phyloP scores from a whole-genome alignment of 2,329 filamentous ascomycete genomes.

The Sporothrix mexicana region DNA sequence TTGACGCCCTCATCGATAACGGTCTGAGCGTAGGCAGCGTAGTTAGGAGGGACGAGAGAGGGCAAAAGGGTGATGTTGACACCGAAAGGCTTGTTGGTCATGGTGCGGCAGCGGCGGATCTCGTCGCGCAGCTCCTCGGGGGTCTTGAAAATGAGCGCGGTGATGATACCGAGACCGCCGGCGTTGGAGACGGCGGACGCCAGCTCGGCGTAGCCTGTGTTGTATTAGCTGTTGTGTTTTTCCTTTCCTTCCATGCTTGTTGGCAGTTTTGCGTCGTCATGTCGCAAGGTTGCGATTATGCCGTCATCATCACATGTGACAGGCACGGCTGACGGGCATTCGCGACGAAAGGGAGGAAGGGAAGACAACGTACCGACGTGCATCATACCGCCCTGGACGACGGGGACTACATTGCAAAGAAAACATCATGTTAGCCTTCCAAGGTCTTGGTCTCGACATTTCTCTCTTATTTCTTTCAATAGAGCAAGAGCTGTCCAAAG shows the following conservation, averaged over 20 bases:
- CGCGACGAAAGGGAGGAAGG: background rate
- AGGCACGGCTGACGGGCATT: background rate
- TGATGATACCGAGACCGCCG: slow-evolving; percentile 83
- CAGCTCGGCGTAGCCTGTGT: slow-evolving; percentile 78
- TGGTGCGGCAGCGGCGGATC: slow-evolving; percentile 81
- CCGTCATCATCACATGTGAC: slow-evolving; percentile 31
- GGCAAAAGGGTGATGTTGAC: slow-evolving; percentile 96
- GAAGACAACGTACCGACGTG: slow-evolving; percentile 39
- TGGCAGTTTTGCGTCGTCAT: background rate
- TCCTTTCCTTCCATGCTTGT: background rate
- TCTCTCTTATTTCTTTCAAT: background rate
- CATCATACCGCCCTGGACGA: slow-evolving; percentile 83
- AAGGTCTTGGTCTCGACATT: slow-evolving; percentile 27
- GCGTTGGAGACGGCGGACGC: slow-evolving; percentile 79
- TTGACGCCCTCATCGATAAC: slow-evolving; percentile 91
- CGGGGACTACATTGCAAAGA: slow-evolving; percentile 62
- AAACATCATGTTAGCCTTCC: slow-evolving; percentile 39
- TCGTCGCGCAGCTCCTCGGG: slow-evolving; percentile 92
- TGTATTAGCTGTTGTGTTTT: background rate
- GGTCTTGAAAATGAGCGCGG: slow-evolving; percentile 88
- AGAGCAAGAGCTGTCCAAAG: background rate
- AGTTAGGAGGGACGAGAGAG: slow-evolving; percentile 87
- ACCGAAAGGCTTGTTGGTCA: slow-evolving; percentile 82
- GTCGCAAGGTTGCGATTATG: background rate
- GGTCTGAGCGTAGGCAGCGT: slow-evolving; percentile 86